Conservation (phyloP, 2,329 filamentous ascomycete genomes). For the Fusarium buxicola region DNA sequence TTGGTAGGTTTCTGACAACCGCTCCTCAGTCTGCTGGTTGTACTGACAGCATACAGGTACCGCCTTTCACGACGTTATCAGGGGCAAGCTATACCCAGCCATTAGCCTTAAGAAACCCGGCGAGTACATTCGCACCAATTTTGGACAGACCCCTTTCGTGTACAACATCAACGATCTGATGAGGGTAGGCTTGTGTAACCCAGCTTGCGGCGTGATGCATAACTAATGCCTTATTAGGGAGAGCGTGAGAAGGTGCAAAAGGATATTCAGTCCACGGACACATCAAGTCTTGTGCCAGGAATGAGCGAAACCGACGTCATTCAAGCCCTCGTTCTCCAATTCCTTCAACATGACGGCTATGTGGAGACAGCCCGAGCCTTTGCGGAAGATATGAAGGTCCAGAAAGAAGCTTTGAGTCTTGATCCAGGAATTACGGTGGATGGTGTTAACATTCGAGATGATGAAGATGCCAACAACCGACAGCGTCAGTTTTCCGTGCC, state of each 20-base stretch:
- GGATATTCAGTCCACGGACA: constrained; percentile 69
- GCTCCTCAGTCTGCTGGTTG: background rate
- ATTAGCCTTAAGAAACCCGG: constrained; percentile 74
- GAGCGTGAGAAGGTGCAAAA: constrained; percentile 69
- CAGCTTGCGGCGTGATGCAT: background rate
- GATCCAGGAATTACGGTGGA: constrained; percentile 64
- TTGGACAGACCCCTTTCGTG: constrained; percentile 81
- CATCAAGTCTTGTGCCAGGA: constrained; percentile 70
- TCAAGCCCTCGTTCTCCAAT: constrained; percentile 85
- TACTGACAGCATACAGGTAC: constrained; percentile 59
- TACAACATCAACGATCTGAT: constrained; percentile 93
- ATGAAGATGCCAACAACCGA: constrained; percentile 86
- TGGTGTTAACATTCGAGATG: constrained; percentile 78
- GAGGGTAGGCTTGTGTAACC: constrained; percentile 63
- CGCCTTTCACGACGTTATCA: constrained; percentile 75
- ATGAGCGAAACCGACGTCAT: constrained; percentile 82
- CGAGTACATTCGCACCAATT: constrained; percentile 72
- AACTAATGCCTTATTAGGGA: constrained; percentile 56
- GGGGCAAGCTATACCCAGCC: constrained; percentile 73
- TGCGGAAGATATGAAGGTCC: constrained; percentile 79
- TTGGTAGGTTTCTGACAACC: constrained; percentile 58
- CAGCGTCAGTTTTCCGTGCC: constrained; percentile 71
- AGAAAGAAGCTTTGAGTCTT: constrained; percentile 76
- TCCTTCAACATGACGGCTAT: constrained; percentile 94
- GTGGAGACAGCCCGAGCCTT: constrained; percentile 93